Base-by-base conservation (phyloP, 2,329 filamentous ascomycete species). In the Epichloe hybrida region DNA sequence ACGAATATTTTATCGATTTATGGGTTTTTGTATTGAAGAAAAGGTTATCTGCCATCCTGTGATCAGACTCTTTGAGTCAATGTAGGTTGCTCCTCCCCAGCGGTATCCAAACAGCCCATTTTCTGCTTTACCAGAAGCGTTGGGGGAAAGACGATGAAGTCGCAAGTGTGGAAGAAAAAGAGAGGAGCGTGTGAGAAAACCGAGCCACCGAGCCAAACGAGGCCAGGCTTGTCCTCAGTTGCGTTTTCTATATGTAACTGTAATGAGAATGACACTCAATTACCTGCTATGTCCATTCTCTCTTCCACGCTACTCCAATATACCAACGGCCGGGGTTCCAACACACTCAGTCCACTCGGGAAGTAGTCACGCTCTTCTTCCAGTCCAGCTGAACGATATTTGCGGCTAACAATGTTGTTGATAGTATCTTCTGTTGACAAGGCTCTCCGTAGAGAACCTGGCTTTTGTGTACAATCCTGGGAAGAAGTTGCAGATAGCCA, bases 221-320 rank as follows among this genome's bases (percentile, higher is more conserved):
- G 31, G 7, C 31, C 31, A 31, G 31, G 31, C 31, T 9, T 11
- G 31, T 31, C 31, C 31, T 31, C 31, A 31, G 31, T 31, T 31
- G 31, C 31, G 31, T 31, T 15, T n/a, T 13, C 2, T 4, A 38
- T 3, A 38, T 15, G 20, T 12, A 6, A 12, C 12, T 42, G 17
- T 13, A 8, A 36, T 17, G 44, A 20, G 15, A 21, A 37, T 3
- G 23, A 46, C 17, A 7, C 17, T 35, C 35, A 21, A 46, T 36
- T 20, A 4, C 17, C 20, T 11, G 37, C 20, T 17, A 65, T 66
- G 42, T 69, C 67, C 61, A 81, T 79, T 49, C 77, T 71, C 67
- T 81, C 79, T 64, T 82, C 79, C 46, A 83, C 63, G 39, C 80
- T 77, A 56, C 75, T 77, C 74, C 79, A 83, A 66, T 80, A 81